Conservation (phyloP, 208 protist genomes). For the Angomonas deanei region DNA sequence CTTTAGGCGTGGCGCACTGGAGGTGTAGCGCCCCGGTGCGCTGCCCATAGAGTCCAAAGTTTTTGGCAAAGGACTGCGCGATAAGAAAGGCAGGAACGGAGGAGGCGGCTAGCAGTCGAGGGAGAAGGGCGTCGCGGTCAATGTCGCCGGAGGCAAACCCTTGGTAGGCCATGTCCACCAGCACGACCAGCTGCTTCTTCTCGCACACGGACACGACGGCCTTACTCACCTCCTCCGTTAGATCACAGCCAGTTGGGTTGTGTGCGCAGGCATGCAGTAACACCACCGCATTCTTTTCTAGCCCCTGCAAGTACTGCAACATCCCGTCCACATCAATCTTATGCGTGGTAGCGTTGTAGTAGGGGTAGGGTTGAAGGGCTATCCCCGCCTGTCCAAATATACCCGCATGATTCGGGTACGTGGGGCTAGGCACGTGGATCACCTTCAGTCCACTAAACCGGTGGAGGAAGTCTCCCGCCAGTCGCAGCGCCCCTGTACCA, state of each 20-base stretch:
- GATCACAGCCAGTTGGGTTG: constrained; percentile 98
- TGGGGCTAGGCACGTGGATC: constrained; percentile 41
- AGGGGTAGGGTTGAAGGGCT: constrained; percentile 46
- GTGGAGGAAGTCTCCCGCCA: constrained; percentile 58
- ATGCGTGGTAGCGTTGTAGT: constrained; percentile 61
- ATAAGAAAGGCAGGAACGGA: constrained; percentile 77
- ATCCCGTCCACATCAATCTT: constrained; percentile 64
- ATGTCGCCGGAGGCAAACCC: constrained; percentile 94
- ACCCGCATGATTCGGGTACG: constrained; percentile 72
- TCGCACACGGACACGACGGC: constrained; percentile 75
- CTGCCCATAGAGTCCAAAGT: constrained; percentile 97
- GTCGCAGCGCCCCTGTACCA: constrained; percentile 72
- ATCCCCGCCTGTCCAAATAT: constrained; percentile 61
- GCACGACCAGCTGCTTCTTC: constrained; percentile 79
- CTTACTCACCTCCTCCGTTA: constrained; percentile 90
- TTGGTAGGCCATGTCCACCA: constrained; percentile 95
- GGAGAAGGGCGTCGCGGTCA: constrained; percentile 80
- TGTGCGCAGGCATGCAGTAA: constrained; percentile 97
- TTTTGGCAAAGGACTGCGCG: constrained; percentile 96
- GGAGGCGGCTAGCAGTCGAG: constrained; percentile 46
- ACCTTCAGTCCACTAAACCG: constrained; percentile 13
- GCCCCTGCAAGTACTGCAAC: constrained; percentile 45
- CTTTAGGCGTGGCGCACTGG: constrained; percentile 36
- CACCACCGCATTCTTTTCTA: constrained; percentile 80
- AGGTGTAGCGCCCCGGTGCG: constrained; percentile 90